Conservation (phyloP, 495 filamentous ascomycete genomes). For the Talaromyces thailandensis region DNA sequence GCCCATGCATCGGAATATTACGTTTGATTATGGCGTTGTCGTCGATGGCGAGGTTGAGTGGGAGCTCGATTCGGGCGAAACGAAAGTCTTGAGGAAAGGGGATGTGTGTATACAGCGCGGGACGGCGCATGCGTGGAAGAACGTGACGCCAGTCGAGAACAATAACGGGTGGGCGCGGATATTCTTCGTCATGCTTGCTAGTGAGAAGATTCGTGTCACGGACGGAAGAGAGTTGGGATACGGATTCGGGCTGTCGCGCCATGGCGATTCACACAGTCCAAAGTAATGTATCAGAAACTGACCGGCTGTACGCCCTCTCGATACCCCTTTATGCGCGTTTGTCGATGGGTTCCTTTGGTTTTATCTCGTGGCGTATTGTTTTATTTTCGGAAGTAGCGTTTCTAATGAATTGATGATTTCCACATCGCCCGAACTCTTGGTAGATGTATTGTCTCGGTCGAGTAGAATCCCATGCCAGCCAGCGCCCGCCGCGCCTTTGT, state of each 20-base stretch:
- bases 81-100: conserved; percentile 54
- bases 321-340: background rate
- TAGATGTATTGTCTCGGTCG: conserved; percentile 20
- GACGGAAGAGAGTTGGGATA: background rate
- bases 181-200: conserved; percentile 42
- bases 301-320: background rate
- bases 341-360: background rate
- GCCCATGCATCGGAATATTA: conserved; percentile 56
- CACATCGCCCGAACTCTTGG: conserved; percentile 7
- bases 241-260: background rate
- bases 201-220: conserved; percentile 3
- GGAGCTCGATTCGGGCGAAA: conserved; percentile 49
- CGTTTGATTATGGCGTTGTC: conserved; percentile 57
- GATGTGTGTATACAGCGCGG: conserved; percentile 59
- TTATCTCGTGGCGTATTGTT: background rate
- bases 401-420: conserved; percentile 18
- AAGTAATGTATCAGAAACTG: background rate
- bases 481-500: conserved; percentile 45
- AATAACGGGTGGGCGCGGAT: conserved; percentile 40
- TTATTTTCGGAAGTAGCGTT: background rate
- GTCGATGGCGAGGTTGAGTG: conserved; percentile 59
- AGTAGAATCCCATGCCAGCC: conserved; percentile 56
- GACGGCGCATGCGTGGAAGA: conserved; percentile 23
- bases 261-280: background rate
- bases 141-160: background rate